Evolutionary conservation across 73 alveolate genomes (phyloP), one percentile per base, ranked within the genome.

Genomic region (Stentor coeruleus): DNA sequence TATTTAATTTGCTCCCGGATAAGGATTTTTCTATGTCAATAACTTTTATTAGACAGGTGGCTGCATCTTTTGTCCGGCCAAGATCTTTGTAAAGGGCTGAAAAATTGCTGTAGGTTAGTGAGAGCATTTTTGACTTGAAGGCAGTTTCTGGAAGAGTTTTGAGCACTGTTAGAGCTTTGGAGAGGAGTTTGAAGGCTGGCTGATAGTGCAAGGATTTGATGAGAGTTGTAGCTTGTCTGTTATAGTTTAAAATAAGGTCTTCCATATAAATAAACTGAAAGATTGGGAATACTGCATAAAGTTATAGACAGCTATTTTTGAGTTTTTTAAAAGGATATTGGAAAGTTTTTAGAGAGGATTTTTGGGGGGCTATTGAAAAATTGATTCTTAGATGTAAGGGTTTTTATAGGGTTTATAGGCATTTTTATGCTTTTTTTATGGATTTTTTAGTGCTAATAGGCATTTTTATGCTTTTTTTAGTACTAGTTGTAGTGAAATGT

Each of bases 1-100:
- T 26, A 33, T 66, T 66, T 26, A 26, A 49, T 49, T 49, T 49
- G 20, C 20, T 49, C 20, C 28, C 66, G 20, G 66, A 20, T 6
- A 49, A 49, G 28, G 6, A 11, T 49, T 49, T 49, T 20, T 49
- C 66, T 6, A 49, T 49, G 6, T 49, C 66, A 49, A 49, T 49
- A 20, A 49, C 66, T 49, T 49, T 49, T 20, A 49, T 6, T 49
- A 49, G 20, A 20, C 6, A 49, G 28, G 6, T 49, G 66, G 6
- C 20, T 6, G 66, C 6, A 6, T 49, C 66, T 49, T 49, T 49
- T 49, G 20, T 6, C 66, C 20, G 6, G 6, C 66, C 66, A 11
- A 20, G 6, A 11, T 49, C 66, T 49, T 49, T 49, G 66, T 49
- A 49, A 49, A 49, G 66, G 66, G 66, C 66, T 49, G 66, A 49